Base-by-base conservation (phyloP, 1,284 basidiomycete genomes). In the Cutaneotrichosporon mucoides region DNA sequence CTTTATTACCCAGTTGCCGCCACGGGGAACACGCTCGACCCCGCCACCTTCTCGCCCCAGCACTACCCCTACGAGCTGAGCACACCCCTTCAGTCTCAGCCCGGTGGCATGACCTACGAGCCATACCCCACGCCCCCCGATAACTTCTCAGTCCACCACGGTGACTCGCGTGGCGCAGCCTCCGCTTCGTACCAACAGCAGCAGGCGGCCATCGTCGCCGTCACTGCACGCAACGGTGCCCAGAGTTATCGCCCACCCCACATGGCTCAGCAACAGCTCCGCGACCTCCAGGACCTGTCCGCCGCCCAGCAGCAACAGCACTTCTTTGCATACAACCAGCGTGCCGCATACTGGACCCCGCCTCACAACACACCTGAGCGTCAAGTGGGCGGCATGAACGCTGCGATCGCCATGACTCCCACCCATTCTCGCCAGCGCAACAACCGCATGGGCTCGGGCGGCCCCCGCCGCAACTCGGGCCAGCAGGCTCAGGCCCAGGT, bases 51-150 rank as follows among this genome's bases (percentile, higher is more conserved):
- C 49, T 33, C 49, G 16, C 56, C 36, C 11, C 55, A 56, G 10
- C 51, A 41, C 16, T 57, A 41, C 38, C 42, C 59, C 3, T 58
- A 53, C 42, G 60, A 58, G 45, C 51, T 50, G 44, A 34, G 40
- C 15, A 60, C 48, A 2, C 61, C 59, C 7, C 40, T 64, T 7
- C 63, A 61, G 55, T 42, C 56, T 1, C 44, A 57, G 46, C 13
- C 47, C 34, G 34, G 55, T 3, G 53, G 36, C 8, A 44, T 47
- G 40, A n/a, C 54, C n/a, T 57, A 46, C 42, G 57, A 61, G 47
- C 55, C 62, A 3, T 64, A 61, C 45, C 59, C 59, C 43, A 43
- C 54, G 15, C 51, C 53, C n/a, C 45, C 53, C 3, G 58, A 60
- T 34, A 42, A n/a, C 36, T 60, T 51, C 49, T 13, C 43, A 1